Evolutionary conservation across 768 basidiomycete species (phyloP).

Genomic region (Leccinum aurantiacum): DNA sequence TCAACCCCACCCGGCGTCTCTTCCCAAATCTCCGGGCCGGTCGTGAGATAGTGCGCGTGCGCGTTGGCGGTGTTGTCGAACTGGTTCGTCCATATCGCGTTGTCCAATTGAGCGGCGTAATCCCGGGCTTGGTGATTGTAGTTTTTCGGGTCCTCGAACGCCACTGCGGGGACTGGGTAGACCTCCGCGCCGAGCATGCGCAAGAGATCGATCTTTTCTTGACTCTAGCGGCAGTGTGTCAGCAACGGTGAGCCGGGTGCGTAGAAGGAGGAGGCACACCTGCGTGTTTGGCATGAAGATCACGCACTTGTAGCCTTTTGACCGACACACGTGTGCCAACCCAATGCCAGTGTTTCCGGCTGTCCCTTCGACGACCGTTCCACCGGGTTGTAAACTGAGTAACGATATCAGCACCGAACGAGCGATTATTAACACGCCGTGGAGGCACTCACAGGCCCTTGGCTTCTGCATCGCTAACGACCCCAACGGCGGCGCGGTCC

Average conservation of each 20-base stretch:
- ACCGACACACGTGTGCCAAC: slow-evolving; percentile 90
- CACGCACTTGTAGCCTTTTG: slow-evolving; percentile 93
- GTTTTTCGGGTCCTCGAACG: slow-evolving; percentile 92
- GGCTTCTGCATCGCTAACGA: slow-evolving; percentile 84
- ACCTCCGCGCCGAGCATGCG: slow-evolving; percentile 98
- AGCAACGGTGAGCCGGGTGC: background rate
- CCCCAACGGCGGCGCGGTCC: slow-evolving; percentile 91
- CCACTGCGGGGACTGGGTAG: slow-evolving; percentile 92
- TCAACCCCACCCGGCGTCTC: slow-evolving; percentile 79
- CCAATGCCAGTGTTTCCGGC: slow-evolving; percentile 99
- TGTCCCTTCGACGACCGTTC: slow-evolving; percentile 96
- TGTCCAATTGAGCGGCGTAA: slow-evolving; percentile 68
- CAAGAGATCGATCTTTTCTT: slow-evolving; percentile 97
- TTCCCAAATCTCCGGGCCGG: slow-evolving; percentile 96
- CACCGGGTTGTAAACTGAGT: slow-evolving; percentile 79
- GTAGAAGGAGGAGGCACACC: slow-evolving; percentile 37
- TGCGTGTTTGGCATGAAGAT: slow-evolving; percentile 99
- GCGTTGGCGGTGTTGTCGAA: slow-evolving; percentile 97
- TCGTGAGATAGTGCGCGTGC: slow-evolving; percentile 80
- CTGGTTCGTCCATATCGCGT: slow-evolving; percentile 96
- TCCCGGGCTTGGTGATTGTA: slow-evolving; percentile 98
- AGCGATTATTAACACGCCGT: background rate
- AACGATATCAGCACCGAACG: background rate
- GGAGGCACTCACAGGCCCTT: slow-evolving; percentile 62
- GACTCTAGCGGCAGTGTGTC: slow-evolving; percentile 59